Percentiles rank a stretch among this genome's conserved stretches.
Evolutionary conservation across 2,329 filamentous ascomycete genomes (phyloP).

Genomic region (Triangularia setosa): DNA sequence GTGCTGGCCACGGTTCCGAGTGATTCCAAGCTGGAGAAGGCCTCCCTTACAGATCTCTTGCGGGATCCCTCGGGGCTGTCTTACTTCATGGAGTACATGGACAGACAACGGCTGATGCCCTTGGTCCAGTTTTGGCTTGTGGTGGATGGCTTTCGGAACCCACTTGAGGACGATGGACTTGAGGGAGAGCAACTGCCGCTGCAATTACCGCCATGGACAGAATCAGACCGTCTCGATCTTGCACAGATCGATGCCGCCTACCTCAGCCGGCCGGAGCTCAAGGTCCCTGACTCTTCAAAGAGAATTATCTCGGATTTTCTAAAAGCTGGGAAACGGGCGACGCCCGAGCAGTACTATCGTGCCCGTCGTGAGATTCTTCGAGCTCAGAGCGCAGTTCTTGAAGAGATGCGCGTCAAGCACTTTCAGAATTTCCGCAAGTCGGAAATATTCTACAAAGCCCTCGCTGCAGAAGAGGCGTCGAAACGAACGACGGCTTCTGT

Average conservation of each 20-base stretch:
- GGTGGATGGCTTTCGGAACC: slow-evolving; percentile 92
- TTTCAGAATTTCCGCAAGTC: slow-evolving; percentile 87
- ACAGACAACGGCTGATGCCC: slow-evolving; percentile 79
- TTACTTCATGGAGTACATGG: slow-evolving; percentile 99
- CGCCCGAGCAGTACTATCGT: slow-evolving; percentile 74
- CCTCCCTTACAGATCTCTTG: slow-evolving; percentile 78
- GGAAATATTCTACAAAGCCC: slow-evolving; percentile 92
- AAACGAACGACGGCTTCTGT: slow-evolving; percentile 28
- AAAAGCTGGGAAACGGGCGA: slow-evolving; percentile 70
- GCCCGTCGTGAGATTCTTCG: slow-evolving; percentile 77
- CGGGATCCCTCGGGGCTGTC: slow-evolving; percentile 86
- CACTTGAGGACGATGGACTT: slow-evolving; percentile 74
- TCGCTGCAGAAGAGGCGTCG: slow-evolving; percentile 77
- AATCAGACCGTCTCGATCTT: slow-evolving; percentile 81
- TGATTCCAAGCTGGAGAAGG: slow-evolving; percentile 67
- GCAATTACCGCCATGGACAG: slow-evolving; percentile 66
- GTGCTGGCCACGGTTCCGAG: slow-evolving; percentile 28
- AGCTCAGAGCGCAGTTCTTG: slow-evolving; percentile 77
- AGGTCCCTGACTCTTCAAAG: slow-evolving; percentile 66
- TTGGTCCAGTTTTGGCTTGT: slow-evolving; percentile 98
- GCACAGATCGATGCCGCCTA: slow-evolving; percentile 91
- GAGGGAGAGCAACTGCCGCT: slow-evolving; percentile 63
- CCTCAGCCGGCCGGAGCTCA: slow-evolving; percentile 74
- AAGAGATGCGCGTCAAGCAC: slow-evolving; percentile 76
- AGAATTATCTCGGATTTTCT: slow-evolving; percentile 73